A percentile compares a stretch with the other conserved stretches of the same genome.
phyloP scores from a whole-genome alignment of 106 monocot species.

The Dioscorea dumetorum region DNA sequence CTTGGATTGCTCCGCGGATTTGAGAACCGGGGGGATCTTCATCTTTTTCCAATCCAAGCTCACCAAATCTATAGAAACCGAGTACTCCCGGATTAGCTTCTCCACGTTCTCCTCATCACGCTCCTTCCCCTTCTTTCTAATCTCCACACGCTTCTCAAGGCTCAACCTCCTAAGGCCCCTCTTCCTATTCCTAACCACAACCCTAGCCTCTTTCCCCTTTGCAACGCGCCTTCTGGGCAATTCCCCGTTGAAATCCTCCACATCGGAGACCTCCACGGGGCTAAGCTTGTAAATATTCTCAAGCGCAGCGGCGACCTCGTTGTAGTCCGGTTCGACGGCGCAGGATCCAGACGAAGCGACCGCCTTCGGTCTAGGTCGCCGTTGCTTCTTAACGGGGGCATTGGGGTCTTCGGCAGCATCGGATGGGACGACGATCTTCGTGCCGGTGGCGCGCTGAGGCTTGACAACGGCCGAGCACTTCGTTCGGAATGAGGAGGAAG shows the following conservation, averaged over 20 bases:
- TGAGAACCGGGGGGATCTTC: slow-evolving; percentile 88
- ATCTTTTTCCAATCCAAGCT: slow-evolving; percentile 80
- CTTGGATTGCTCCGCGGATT: slow-evolving; percentile 45
- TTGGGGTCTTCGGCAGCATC: slow-evolving; percentile 12
- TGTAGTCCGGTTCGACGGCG: slow-evolving; percentile 50
- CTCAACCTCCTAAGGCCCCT: slow-evolving; percentile 44
- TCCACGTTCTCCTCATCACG: slow-evolving; percentile 1
- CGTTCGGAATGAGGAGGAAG: slow-evolving; percentile 21
- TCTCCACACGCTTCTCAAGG: slow-evolving; percentile 46
- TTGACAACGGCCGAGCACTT: slow-evolving; percentile 17
- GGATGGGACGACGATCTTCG: neutral
- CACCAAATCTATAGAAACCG: slow-evolving; percentile 45
- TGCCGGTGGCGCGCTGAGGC: slow-evolving; percentile 13
- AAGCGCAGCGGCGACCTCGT: slow-evolving; percentile 67
- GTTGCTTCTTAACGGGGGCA: slow-evolving; percentile 10
- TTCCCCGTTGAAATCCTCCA: slow-evolving; percentile 5
- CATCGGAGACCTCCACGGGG: slow-evolving; percentile 45
- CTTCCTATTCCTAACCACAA: slow-evolving; percentile 34
- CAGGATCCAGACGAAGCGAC: neutral
- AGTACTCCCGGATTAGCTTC: slow-evolving; percentile 56
- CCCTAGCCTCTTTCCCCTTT: neutral
- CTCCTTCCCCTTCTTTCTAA: slow-evolving; percentile 26
- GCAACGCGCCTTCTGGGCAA: neutral
- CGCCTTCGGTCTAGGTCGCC: neutral
- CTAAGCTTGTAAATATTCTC: slow-evolving; percentile 95